phyloP scores from a whole-genome alignment of 2,329 filamentous ascomycete species.

The Microascus cirrosus region DNA sequence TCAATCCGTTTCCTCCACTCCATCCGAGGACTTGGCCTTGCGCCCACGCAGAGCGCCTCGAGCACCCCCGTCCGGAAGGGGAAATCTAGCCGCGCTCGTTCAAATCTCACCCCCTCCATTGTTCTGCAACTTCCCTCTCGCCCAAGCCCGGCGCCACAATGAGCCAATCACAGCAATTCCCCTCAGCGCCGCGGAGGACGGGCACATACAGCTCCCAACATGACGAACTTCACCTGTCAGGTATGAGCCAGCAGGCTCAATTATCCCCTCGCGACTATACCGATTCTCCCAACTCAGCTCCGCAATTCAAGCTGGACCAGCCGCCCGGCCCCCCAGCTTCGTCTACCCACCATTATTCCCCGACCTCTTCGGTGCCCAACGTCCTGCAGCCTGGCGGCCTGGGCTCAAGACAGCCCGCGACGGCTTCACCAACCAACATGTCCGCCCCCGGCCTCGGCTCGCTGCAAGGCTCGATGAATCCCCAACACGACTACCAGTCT shows the following conservation, averaged over 20 bases:
- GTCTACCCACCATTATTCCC: conserved; percentile 26
- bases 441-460: conserved; percentile 9
- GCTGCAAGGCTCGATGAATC: conserved; percentile 2
- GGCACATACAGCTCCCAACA: conserved; percentile 18
- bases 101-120: not conserved
- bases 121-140: not conserved
- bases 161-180: conserved; percentile 28
- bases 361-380: conserved; percentile 39
- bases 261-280: conserved; percentile 36
- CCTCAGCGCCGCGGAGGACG: conserved; percentile 16
- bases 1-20: not conserved
- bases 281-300: conserved; percentile 19
- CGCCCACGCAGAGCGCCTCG: not conserved
- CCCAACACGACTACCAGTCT: conserved; percentile 41
- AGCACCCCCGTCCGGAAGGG: not conserved
- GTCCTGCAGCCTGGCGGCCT: conserved; percentile 46
- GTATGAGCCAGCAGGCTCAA: conserved; percentile 29
- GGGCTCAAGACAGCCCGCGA: conserved; percentile 17
- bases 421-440: conserved; percentile 26
- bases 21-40: not conserved
- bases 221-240: conserved; percentile 45
- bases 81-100: not conserved
- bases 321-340: conserved; percentile 22
- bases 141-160: conserved; percentile 11
- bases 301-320: conserved; percentile 39